Percentiles rank a stretch among this genome's conserved stretches.
These are phyloP conservation scores for Aspergillus ustus DNA, from an alignment of 2,329 filamentous ascomycete genomes.

Conservation along the genomic window DNA sequence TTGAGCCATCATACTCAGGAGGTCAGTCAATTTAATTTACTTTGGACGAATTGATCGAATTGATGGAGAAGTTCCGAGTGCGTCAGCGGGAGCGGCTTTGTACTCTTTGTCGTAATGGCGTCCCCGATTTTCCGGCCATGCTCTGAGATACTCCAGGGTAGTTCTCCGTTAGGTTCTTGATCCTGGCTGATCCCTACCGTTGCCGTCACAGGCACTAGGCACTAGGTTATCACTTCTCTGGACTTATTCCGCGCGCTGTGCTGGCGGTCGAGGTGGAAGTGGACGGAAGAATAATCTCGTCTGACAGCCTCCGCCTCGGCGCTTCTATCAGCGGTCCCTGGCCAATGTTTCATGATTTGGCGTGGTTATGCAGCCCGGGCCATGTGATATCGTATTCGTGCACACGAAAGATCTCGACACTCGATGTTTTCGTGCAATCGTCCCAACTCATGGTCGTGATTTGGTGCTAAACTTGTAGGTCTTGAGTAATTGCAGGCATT, in stretches of 20 bases:
- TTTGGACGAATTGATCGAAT: slow-evolving; percentile 2
- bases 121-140: not conserved
- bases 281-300: slow-evolving; percentile 20
- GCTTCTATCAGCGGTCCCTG: slow-evolving; percentile 18
- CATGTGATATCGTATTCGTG: slow-evolving; percentile 22
- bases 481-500: not conserved
- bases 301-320: slow-evolving; percentile 24
- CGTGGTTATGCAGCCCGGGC: slow-evolving; percentile 14
- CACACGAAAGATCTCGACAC: not conserved
- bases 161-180: slow-evolving; percentile 22
- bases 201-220: slow-evolving; percentile 20
- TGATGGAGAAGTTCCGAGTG: not conserved
- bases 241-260: slow-evolving; percentile 1
- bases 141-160: slow-evolving; percentile 8
- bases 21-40: slow-evolving; percentile 13
- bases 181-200: slow-evolving; percentile 27
- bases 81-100: not conserved
- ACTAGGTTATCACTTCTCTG: slow-evolving; percentile 10
- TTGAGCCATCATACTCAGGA: not conserved
- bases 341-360: slow-evolving; percentile 23
- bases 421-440: not conserved
- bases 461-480: not conserved
- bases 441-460: no score
- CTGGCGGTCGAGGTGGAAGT: slow-evolving; percentile 15
- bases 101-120: no score